Base-by-base conservation (phyloP, 495 filamentous ascomycete species). In the Aspergillus baeticus region DNA sequence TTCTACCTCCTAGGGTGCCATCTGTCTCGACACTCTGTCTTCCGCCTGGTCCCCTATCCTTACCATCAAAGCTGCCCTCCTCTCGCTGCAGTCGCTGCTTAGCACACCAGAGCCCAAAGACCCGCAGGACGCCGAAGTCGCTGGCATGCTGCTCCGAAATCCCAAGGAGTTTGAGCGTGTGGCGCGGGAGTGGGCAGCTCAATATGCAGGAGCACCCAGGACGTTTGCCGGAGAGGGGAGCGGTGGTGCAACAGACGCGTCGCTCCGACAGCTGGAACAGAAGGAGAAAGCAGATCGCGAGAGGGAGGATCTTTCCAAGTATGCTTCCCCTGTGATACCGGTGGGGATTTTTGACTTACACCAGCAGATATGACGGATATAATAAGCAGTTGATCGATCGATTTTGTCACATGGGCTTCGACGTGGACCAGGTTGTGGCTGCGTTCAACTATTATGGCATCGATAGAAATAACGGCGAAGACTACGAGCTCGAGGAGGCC, bases 71-170 rank as follows among this genome's bases (percentile, higher is more conserved):
- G 94, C 91, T 45, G 90, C 95, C 26, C 82, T 98, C 22, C 81
- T 98, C 50, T 96, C 92, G 13, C 77, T 98, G 15, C 93, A 97
- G 69, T 93, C 90, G 41, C 84, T 98, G 10, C 88, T 98, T 62
- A 90, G 88, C 73, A 89, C 89, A 10, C 94, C 94, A 1, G 94
- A 98, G 71, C 94, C 94, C 7, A 94, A 93, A 59, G 94, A 98
- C 63, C 94, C 94, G 2, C 94, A 98, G 72, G 94, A 98, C 69
- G 92, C 91, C 34, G 92, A 97, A 70, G 94, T 98, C 3, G 94
- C 94, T 6, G 84, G 81, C 59, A 96, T 96, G 92, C 80, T 98
- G 64, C 80, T 96, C 20, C 80, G 84, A 10, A 80, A 86, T 37
- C 90, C 89, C 0, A 81, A 87, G 45, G 84, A 86, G 47, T 98